Evolutionary conservation across 371 early-diverging fungal species (phyloP).

Genomic region (Nematocida ausubeli): DNA sequence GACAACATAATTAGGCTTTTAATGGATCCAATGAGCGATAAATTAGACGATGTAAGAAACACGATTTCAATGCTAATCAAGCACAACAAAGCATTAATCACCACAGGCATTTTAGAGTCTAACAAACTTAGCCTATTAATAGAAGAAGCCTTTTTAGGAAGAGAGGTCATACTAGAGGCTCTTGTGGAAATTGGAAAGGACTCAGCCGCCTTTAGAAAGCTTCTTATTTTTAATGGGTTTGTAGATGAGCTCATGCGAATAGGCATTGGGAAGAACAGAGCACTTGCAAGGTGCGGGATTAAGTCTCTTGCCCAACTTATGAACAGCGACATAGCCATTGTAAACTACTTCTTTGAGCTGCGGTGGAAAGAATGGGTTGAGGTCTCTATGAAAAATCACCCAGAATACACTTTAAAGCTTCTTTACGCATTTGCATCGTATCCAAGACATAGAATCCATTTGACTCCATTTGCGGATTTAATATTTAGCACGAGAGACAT

Average conservation of each 20-base stretch:
- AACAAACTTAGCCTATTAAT: background rate
- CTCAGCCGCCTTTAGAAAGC: conserved; percentile 12
- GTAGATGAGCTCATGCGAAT: conserved; percentile 20
- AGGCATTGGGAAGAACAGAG: background rate
- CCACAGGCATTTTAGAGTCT: background rate
- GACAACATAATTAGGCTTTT: background rate
- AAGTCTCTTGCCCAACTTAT: conserved; percentile 8
- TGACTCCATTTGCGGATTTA: background rate
- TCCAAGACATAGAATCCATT: background rate
- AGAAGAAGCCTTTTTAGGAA: conserved; percentile 15
- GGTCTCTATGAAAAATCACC: conserved; percentile 7
- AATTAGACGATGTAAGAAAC: background rate
- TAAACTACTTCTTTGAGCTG: conserved; percentile 43
- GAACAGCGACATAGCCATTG: background rate
- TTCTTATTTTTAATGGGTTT: conserved; percentile 47
- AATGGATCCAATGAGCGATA: background rate
- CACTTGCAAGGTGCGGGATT: background rate
- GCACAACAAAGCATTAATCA: background rate
- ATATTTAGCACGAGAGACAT: conserved; percentile 12
- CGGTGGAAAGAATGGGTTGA: conserved; percentile 34
- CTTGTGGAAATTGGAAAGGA: background rate
- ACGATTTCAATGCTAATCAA: background rate
- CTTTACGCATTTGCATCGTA: background rate
- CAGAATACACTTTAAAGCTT: conserved; percentile 34
- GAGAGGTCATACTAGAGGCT: conserved; percentile 7